These are phyloP conservation scores for Canariomyces notabilis DNA, from an alignment of 2,329 filamentous ascomycete species.

Conservation along the genomic window DNA sequence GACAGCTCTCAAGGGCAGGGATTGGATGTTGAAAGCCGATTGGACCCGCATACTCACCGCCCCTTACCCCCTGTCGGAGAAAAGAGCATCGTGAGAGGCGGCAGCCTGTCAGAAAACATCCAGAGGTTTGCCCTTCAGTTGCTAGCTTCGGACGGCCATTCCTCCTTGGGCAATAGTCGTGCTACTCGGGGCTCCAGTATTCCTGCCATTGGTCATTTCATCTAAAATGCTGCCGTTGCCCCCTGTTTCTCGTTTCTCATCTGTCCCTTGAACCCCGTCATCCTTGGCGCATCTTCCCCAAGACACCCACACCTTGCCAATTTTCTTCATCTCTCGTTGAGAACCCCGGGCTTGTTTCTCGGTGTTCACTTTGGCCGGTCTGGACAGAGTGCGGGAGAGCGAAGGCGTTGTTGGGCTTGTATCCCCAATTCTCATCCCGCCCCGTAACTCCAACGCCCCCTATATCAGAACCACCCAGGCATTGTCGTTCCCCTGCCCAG, in stretches of 20 bases:
- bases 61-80: conserved; percentile 22
- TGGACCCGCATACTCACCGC: conserved; percentile 22
- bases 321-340: conserved; percentile 22
- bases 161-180: conserved; percentile 47
- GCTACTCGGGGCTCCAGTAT: conserved; percentile 33
- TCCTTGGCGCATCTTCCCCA: conserved; percentile 28
- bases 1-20: conserved; percentile 19
- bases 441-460: conserved; percentile 6
- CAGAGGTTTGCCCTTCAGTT: conserved; percentile 20
- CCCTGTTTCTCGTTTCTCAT: conserved; percentile 46
- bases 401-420: neutral
- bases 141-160: conserved; percentile 43
- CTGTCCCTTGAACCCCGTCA: conserved; percentile 37
- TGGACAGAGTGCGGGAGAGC: neutral
- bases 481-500: conserved; percentile 25
- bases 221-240: conserved; percentile 43
- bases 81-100: conserved; percentile 3
- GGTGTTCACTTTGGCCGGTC: conserved; percentile 1
- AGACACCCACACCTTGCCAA: conserved; percentile 29
- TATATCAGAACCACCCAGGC: conserved; percentile 30
- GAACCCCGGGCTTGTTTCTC: conserved; percentile 4
- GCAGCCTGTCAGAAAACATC: conserved; percentile 10
- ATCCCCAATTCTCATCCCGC: neutral
- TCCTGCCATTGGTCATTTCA: conserved; percentile 48
- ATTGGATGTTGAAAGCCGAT: conserved; percentile 11